These are phyloP conservation scores for Chenopodium suecicum DNA, from an alignment of 148 eudicot species.

Conservation along the genomic window DNA sequence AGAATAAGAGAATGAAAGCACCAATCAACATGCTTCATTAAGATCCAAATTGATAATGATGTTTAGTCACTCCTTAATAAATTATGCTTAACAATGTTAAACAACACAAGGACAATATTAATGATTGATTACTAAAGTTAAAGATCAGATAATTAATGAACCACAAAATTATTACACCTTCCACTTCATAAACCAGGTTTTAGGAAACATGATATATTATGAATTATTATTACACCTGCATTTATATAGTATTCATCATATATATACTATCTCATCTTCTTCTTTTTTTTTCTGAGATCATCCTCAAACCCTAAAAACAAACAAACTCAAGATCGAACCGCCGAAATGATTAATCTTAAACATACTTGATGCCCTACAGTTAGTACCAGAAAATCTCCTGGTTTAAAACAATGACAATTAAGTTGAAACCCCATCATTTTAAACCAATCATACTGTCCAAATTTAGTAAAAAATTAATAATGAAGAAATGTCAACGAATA, in stretches of 20 bases:
- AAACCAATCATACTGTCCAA: constrained; percentile 26
- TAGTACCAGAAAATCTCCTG: constrained; percentile 6
- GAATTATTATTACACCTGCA: constrained; percentile 27
- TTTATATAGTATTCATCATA: background rate
- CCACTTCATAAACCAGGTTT: constrained; percentile 14
- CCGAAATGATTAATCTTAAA: background rate
- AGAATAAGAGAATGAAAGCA: background rate
- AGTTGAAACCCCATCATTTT: constrained; percentile 9
- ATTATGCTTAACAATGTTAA: constrained; percentile 27
- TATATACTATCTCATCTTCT: background rate
- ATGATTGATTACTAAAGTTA: constrained; percentile 28
- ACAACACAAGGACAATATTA: constrained; percentile 11
- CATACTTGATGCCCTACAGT: constrained; percentile 26
- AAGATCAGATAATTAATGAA: constrained; percentile 10
- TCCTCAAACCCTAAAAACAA: no score
- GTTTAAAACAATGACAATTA: constrained; percentile 4
- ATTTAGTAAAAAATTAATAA: background rate
- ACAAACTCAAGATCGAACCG: no score
- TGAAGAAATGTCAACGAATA: constrained; percentile 26
- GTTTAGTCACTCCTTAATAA: constrained; percentile 29
- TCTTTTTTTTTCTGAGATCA: background rate
- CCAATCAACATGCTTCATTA: constrained; percentile 20
- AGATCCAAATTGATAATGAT: constrained; percentile 32
- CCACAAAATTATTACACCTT: constrained; percentile 23
- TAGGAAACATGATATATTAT: constrained; percentile 31